Conservation (phyloP, 2,329 filamentous ascomycete genomes). For the Penicillium rolfsii region DNA sequence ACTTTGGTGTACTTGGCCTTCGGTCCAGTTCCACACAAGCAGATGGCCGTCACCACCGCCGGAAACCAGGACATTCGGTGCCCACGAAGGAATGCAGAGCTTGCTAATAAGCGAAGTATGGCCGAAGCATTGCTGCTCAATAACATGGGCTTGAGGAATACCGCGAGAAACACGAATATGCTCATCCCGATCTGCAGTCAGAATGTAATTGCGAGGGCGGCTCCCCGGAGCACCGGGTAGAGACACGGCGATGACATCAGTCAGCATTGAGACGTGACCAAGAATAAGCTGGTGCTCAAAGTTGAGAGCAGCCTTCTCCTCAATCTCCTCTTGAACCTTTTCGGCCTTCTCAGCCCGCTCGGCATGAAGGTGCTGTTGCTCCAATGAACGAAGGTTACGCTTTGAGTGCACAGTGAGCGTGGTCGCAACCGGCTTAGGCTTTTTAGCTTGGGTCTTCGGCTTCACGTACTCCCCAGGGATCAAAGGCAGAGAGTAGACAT, state of each 20-base stretch:
- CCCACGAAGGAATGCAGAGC: constrained; percentile 65
- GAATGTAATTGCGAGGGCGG: constrained; percentile 59
- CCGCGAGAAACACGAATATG: constrained; percentile 88
- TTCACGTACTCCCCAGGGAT: constrained; percentile 50
- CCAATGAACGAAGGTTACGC: constrained; percentile 61
- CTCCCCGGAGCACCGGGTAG: constrained; percentile 54
- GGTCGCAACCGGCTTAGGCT: constrained; percentile 58
- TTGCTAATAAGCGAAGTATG: constrained; percentile 83
- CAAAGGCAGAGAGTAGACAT: constrained; percentile 87
- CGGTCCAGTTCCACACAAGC: constrained; percentile 80
- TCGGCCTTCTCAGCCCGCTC: constrained; percentile 48
- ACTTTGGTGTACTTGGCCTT: constrained; percentile 38
- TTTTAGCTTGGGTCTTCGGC: constrained; percentile 32
- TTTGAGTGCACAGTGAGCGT: constrained; percentile 64
- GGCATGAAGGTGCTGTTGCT: constrained; percentile 57
- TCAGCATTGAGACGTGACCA: constrained; percentile 94
- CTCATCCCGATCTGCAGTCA: constrained; percentile 72
- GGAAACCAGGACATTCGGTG: constrained; percentile 71
- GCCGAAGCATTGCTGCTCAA: constrained; percentile 86
- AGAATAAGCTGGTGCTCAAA: constrained; percentile 81
- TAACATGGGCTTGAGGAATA: constrained; percentile 80
- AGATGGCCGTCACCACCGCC: constrained; percentile 83
- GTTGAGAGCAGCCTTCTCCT: constrained; percentile 53
- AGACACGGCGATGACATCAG: constrained; percentile 66
- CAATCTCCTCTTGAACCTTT: constrained; percentile 44